These are phyloP conservation scores for Excoecaria cochinchinensis DNA, from an alignment of 345 rosid species.

Conservation along the genomic window DNA sequence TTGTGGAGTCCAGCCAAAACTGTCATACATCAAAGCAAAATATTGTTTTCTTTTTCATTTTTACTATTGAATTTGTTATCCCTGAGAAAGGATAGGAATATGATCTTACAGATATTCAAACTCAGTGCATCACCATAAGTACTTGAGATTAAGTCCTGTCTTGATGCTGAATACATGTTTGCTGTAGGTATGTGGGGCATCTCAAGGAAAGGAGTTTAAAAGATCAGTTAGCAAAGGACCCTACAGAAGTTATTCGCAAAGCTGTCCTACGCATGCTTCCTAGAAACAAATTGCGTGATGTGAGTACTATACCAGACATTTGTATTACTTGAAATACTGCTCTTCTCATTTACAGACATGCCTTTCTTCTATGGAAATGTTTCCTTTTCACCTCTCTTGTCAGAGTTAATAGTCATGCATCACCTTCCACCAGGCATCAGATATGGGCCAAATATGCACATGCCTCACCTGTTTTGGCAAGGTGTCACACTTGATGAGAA, in stretches of 20 bases:
- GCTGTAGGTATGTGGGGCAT: constrained; percentile 73
- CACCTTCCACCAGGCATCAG: neutral
- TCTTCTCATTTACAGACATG: neutral
- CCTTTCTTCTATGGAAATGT: constrained; percentile 2
- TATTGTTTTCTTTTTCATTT: neutral
- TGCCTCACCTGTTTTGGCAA: neutral
- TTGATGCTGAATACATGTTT: constrained; percentile 20
- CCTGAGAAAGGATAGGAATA: neutral
- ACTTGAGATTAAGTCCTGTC: neutral
- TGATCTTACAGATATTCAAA: neutral
- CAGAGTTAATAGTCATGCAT: neutral
- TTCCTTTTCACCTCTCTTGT: neutral
- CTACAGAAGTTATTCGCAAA: constrained; percentile 96
- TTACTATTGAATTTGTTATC: neutral
- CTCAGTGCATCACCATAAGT: neutral
- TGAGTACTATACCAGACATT: constrained; percentile 32
- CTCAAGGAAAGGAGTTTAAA: constrained; percentile 91
- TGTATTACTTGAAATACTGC: constrained; percentile 1
- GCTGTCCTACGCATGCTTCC: constrained; percentile 99
- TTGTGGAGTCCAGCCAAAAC: neutral
- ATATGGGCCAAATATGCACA: neutral
- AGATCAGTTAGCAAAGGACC: constrained; percentile 92
- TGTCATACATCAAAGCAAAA: neutral
- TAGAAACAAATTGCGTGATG: constrained; percentile 89
- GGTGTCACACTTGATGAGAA: neutral